phyloP scores from a whole-genome alignment of 163 green algal species.

The Chlamydomonas reinhardtii region DNA sequence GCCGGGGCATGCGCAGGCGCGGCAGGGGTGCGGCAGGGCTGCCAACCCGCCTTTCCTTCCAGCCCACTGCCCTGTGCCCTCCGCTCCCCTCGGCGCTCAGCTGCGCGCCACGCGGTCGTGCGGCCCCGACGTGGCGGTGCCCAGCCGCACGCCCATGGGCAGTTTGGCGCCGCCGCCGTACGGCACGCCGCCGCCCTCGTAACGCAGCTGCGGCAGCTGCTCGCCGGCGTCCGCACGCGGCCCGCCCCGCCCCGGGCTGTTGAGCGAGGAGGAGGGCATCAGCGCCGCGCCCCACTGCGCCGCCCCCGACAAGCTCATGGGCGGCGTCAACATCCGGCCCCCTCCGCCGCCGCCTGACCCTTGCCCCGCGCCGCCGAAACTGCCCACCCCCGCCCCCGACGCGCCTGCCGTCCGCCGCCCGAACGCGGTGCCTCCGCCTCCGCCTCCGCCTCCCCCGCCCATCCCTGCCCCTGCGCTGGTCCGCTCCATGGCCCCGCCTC shows the following conservation, averaged over 20 bases:
- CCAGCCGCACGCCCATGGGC: slow-evolving; percentile 5
- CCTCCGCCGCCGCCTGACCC: background rate
- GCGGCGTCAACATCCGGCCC: no score
- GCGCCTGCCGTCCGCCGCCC: background rate
- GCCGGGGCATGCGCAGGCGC: no score
- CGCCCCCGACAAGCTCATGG: background rate
- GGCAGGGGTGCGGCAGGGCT: no score
- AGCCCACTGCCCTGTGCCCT: no score
- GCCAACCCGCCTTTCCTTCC: no score
- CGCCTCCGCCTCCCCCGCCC: no score
- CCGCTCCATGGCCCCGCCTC: background rate
- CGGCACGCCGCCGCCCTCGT: background rate
- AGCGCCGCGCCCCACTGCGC: no score
- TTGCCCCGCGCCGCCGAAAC: no score
- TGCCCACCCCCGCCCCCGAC: background rate
- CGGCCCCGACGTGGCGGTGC: background rate
- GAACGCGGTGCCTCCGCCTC: background rate
- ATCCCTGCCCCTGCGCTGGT: no score
- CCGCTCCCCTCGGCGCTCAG: background rate
- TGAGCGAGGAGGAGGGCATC: background rate
- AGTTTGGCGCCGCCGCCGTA: background rate
- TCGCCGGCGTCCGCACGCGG: background rate
- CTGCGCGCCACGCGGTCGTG: background rate
- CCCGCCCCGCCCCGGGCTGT: background rate
- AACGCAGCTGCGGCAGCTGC: slow-evolving; percentile 11